These are phyloP conservation scores for Asterophora parasitica DNA, from an alignment of 768 basidiomycete genomes.

Conservation along the genomic window DNA sequence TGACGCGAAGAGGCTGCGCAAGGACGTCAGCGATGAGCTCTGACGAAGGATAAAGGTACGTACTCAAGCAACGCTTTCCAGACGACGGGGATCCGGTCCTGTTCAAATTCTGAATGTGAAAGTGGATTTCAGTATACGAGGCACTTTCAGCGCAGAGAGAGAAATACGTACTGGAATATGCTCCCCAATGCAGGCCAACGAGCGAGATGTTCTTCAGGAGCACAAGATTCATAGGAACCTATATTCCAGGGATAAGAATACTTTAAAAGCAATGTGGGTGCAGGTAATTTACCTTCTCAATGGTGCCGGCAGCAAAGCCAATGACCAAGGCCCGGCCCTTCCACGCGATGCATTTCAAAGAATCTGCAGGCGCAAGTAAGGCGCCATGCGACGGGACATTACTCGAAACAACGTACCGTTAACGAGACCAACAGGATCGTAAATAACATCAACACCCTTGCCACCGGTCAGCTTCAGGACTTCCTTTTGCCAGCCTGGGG, in stretches of 20 bases:
- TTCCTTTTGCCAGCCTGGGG: conserved; percentile 82
- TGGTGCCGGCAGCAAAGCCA: conserved; percentile 82
- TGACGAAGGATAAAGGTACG: conserved; percentile 17
- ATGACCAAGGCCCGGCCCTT: conserved; percentile 92
- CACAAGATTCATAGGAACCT: conserved; percentile 83
- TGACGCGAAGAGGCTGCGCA: conserved; percentile 57
- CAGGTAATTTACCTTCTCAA: conserved; percentile 60
- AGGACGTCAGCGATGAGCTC: background rate
- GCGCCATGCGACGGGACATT: background rate
- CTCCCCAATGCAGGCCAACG: conserved; percentile 86
- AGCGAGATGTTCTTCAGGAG: conserved; percentile 83
- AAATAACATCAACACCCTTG: conserved; percentile 82
- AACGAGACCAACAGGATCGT: conserved; percentile 82
- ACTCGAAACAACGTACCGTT: conserved; percentile 37
- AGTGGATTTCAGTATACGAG: conserved; percentile 1
- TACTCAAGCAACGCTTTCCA: conserved; percentile 70
- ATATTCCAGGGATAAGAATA: conserved; percentile 17
- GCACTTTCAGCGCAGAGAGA: background rate
- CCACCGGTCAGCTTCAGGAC: conserved; percentile 80
- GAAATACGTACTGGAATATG: conserved; percentile 55
- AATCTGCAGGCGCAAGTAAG: conserved; percentile 42
- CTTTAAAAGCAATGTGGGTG: conserved; percentile 2
- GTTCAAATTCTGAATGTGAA: conserved; percentile 56
- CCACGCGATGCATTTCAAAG: conserved; percentile 90
- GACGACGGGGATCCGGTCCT: conserved; percentile 54